Evolutionary conservation across 495 filamentous ascomycete genomes (phyloP), one percentile per base, ranked within the genome.

Genomic region (Penicillium canescens): DNA sequence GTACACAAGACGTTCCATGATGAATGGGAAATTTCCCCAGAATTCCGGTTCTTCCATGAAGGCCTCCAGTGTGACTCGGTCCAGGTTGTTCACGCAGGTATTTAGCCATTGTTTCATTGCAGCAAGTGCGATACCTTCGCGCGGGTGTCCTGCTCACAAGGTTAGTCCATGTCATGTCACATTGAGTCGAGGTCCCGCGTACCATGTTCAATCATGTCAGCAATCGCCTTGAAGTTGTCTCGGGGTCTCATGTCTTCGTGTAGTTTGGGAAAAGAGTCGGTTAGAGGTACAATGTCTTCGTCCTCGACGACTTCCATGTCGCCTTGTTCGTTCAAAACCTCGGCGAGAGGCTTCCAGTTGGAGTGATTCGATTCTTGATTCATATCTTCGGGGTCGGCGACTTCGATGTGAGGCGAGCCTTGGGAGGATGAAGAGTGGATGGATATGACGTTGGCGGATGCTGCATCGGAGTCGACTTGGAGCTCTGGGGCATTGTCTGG

Each of bases 371-470:
- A 64, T 35, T 78, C 72, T 55, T 78, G 75, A 44, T 77, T 71
- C 60, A 81, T 80, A 46, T 82, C 80, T 60, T 83, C 80, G 28
- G 79, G 66, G 42, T 82, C 80, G 6, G 78, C 79, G 18, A 80
- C 76, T 60, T 82, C 74, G 18, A 83, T 81, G 43, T 81, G 73
- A 4, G 80, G 11, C n/a, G 40, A 21, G 49, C 24, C 28, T 12
- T 70, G 70, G 1, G 72, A 64, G 8, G 80, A 71, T 4, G 80
- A 80, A 13, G 80, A 80, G 20, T 69, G 70, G n/a, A 79, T 61
- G 14, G 77, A 78, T 41, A 80, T 74, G 46, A 67, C 67, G 31
- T 68, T 55, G 60, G 68, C 43, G 16, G 65, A 48, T 36, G 65
- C 40, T 20, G 57, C 54, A 7, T 63, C 62, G 51, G 60, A 36